Conservation (phyloP, 257 asterid genomes). For the Jaltomata sinuosa region DNA sequence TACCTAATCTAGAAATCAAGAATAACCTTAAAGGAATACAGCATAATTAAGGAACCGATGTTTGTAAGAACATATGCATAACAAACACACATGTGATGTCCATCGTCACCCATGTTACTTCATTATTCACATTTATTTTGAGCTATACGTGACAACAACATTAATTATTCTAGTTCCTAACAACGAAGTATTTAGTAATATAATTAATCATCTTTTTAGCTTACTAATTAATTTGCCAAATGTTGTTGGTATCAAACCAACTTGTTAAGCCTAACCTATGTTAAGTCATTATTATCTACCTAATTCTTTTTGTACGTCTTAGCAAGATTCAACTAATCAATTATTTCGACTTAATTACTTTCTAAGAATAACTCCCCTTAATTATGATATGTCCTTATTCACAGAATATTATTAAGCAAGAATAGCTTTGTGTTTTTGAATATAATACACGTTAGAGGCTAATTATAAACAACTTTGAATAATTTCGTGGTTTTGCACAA, state of each 20-base stretch:
- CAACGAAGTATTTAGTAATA: slow-evolving; percentile 4
- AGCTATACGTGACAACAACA: not conserved
- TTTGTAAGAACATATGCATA: slow-evolving; percentile 3
- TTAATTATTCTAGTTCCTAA: slow-evolving; percentile 11
- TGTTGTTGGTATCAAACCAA: slow-evolving; percentile 7
- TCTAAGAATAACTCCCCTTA: not conserved
- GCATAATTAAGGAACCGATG: not conserved
- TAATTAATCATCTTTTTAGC: slow-evolving; percentile 7
- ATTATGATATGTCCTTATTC: not conserved
- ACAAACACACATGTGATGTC: slow-evolving; percentile 41
- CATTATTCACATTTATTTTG: slow-evolving; percentile 13
- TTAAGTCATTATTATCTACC: slow-evolving; percentile 10
- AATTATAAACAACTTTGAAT: not conserved
- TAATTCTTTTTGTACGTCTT: slow-evolving; percentile 1
- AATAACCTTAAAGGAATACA: not conserved
- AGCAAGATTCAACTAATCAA: not conserved
- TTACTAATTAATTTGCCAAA: slow-evolving; percentile 21
- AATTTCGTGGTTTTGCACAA: not conserved
- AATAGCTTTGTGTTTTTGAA: not conserved
- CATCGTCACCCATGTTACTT: slow-evolving; percentile 48
- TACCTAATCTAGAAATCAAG: not conserved
- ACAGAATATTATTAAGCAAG: not conserved
- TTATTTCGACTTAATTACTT: not conserved
- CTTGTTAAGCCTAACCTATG: not conserved
- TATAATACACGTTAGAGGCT: not conserved